Conservation (phyloP, 2,329 filamentous ascomycete genomes). For the Fonsecaea pedrosoi region DNA sequence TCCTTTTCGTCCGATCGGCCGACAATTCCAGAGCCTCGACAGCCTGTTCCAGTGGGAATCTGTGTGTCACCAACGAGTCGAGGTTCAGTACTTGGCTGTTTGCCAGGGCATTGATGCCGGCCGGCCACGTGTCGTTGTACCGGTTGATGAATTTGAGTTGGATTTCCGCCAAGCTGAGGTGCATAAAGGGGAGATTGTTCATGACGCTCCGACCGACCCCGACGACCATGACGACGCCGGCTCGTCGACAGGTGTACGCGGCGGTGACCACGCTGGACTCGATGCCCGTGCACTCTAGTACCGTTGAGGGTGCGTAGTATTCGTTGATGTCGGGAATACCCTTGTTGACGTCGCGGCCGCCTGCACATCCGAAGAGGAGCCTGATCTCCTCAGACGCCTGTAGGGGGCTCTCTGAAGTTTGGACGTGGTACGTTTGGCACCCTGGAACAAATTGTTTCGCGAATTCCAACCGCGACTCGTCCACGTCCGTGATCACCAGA, state of each 20-base stretch:
- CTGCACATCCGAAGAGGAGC: constrained; percentile 56
- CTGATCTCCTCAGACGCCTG: constrained; percentile 62
- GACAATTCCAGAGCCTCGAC: constrained; percentile 63
- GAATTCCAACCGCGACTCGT: constrained; percentile 62
- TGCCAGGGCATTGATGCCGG: constrained; percentile 64
- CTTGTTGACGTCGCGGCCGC: constrained; percentile 17
- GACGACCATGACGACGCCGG: constrained; percentile 68
- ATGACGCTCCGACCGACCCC: constrained; percentile 67
- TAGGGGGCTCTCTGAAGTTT: constrained; percentile 53
- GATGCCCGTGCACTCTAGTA: constrained; percentile 71
- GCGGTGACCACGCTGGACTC: constrained; percentile 68
- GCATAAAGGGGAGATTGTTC: constrained; percentile 73
- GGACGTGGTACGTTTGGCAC: constrained; percentile 62
- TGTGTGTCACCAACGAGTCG: constrained; percentile 68
- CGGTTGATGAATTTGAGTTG: constrained; percentile 74
- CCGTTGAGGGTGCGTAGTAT: constrained; percentile 63
- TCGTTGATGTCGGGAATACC: constrained; percentile 48
- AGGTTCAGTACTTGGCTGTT: constrained; percentile 66
- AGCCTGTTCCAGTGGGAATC: constrained; percentile 67
- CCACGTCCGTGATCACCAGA: constrained; percentile 68
- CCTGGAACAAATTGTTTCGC: constrained; percentile 64
- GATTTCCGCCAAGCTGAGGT: constrained; percentile 69
- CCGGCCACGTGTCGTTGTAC: constrained; percentile 73
- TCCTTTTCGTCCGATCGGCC: constrained; percentile 59
- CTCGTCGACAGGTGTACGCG: constrained; percentile 62